Evolutionary conservation across 148 eudicot genomes (phyloP), one percentile per base, ranked within the genome.

Genomic region (Pharnaceum exiguum): DNA sequence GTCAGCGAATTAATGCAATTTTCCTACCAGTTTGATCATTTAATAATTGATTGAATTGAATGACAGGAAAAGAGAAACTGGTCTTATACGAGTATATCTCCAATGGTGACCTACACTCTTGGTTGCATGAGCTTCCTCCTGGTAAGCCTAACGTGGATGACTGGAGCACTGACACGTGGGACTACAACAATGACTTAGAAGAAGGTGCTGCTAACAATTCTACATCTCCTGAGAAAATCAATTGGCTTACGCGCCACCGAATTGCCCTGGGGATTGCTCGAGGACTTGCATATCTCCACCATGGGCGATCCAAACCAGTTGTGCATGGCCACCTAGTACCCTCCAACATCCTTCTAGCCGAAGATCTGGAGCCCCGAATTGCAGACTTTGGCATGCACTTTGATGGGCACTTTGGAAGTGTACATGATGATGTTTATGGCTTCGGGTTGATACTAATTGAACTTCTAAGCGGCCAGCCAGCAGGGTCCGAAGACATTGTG

Each of bases 121-220:
- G 96, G 99, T 65, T 94, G 4, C 95, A 94, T 45, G 99, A 86
- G 60, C 87, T 94, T 29, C 99, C 99, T 10, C 68, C 95, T 0
- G 99, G 96, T 1, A 62, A 49, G 9, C 75, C 95, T 16, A 69
- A 86, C 51, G 77, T 84, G 28, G 99, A 94, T 45, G 99, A 94
- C 43, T 94, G 99, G 99, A 89, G 82, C 71, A 77, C 80, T 16
- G 99, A 94, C 85, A 86, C 89, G 30, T 94, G 99, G 99, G 95
- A 94, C 46, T 71, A 75, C 22, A 75, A 51, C 24, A 52, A 43
- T 0, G 73, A 66, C 29, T 46, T 46, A 1, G 72, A 76, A 1
- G 72, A 76, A 5, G 59, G 46, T 13, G 71, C 71, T 11, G 51
- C 78, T 26, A 29, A 29, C 37, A 58, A 40, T 9, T 9, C 9